Evolutionary conservation across 495 filamentous ascomycete species (phyloP).

Genomic region (Aspergillus sparsus): DNA sequence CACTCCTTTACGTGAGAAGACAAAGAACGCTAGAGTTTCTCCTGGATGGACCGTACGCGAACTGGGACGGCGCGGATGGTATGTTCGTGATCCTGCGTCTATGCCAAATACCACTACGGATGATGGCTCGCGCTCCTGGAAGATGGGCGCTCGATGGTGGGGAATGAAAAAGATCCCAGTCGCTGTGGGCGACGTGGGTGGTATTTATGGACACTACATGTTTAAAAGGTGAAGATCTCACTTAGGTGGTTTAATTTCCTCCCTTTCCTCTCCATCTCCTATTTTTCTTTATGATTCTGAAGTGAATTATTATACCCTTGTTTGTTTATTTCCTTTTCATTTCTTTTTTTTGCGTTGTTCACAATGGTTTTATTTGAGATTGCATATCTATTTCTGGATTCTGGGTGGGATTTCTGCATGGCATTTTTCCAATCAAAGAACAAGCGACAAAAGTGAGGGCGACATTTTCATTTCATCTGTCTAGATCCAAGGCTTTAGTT

Average conservation of each 20-base stretch:
- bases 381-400: conserved; percentile 11
- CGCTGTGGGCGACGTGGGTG: conserved; percentile 73
- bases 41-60: conserved; percentile 70
- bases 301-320: conserved; percentile 24
- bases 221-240: conserved; percentile 59
- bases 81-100: conserved; percentile 54
- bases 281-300: conserved; percentile 15
- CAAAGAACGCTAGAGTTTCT: conserved; percentile 49
- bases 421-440: conserved; percentile 6
- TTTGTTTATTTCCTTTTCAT: conserved; percentile 22
- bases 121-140: conserved; percentile 68
- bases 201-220: conserved; percentile 87
- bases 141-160: conserved; percentile 89
- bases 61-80: conserved; percentile 71
- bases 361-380: conserved; percentile 13
- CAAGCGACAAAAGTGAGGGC: conserved; percentile 21
- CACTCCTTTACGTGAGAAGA: conserved; percentile 55
- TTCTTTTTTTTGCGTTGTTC: conserved; percentile 15
- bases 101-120: conserved; percentile 36
- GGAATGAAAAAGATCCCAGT: conserved; percentile 86
- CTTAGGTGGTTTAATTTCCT: background rate
- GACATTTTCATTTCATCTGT: conserved; percentile 8
- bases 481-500: conserved; percentile 17
- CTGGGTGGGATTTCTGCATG: conserved; percentile 12
- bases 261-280: background rate